Percentiles rank a stretch among this genome's conserved stretches.
phyloP scores from a whole-genome alignment of 129 eudicot species.

The Erigeron canadensis region DNA sequence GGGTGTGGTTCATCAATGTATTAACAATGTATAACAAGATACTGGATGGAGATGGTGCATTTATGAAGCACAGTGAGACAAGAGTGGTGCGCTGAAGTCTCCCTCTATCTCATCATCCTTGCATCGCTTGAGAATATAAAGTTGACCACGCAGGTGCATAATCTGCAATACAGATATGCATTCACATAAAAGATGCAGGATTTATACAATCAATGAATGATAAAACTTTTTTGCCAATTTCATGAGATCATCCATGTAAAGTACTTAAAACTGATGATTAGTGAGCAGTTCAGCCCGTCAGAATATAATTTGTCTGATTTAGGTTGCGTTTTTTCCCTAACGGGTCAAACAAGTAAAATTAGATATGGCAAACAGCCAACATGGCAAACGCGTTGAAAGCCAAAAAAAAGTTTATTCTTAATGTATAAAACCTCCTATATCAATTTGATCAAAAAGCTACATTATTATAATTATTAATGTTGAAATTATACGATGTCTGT shows the following conservation, averaged over 20 bases:
- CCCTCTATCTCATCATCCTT: slow-evolving; percentile 85
- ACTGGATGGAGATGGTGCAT: not conserved
- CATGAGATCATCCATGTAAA: not conserved
- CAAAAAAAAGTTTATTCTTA: not conserved
- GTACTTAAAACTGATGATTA: not conserved
- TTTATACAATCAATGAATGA: too few species aligned
- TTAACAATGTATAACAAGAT: too few species aligned
- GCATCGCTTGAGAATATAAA: slow-evolving; percentile 77
- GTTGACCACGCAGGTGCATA: slow-evolving; percentile 79
- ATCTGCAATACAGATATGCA: slow-evolving; percentile 44
- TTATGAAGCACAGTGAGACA: not conserved
- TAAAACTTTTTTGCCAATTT: not conserved
- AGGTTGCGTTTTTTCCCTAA: not conserved
- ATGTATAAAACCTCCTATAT: not conserved
- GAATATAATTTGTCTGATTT: not conserved
- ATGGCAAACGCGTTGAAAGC: not conserved
- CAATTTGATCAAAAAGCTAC: too few species aligned
- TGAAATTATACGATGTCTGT: too few species aligned
- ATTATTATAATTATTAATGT: too few species aligned
- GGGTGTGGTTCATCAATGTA: too few species aligned
- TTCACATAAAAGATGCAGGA: not conserved
- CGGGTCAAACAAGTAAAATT: not conserved
- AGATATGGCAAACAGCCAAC: not conserved
- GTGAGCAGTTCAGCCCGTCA: not conserved
- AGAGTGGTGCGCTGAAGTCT: slow-evolving; percentile 63